Evolutionary conservation across 1,139 yeast species (phyloP).

Genomic region (Petasospora rhodanensis): DNA sequence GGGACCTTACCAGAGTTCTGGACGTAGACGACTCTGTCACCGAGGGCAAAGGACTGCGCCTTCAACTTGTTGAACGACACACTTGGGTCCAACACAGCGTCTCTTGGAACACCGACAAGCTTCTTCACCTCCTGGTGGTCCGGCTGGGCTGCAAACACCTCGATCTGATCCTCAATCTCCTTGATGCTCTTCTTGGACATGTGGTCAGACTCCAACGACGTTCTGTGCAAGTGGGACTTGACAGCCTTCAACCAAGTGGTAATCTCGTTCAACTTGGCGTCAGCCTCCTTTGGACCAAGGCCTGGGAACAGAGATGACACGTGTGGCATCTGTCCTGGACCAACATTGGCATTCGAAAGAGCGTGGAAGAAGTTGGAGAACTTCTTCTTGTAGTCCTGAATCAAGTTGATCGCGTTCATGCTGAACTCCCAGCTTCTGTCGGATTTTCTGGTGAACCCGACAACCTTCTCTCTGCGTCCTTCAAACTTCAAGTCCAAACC

Average conservation of each 20-base stretch:
- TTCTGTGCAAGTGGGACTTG: constrained; percentile 55
- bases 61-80: constrained; percentile 69
- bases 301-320: constrained; percentile 37
- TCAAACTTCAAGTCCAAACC: constrained; percentile 88
- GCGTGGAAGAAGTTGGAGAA: constrained; percentile 60
- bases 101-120: constrained; percentile 79
- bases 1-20: constrained; percentile 91
- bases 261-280: constrained; percentile 35
- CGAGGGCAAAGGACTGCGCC: constrained; percentile 73
- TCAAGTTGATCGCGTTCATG: constrained; percentile 62
- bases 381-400: constrained; percentile 53
- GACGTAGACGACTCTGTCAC: constrained; percentile 86
- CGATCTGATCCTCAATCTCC: constrained; percentile 64
- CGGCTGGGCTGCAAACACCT: constrained; percentile 40
- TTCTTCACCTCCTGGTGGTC: constrained; percentile 47
- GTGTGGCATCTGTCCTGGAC: constrained; percentile 35
- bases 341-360: constrained; percentile 23
- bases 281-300: constrained; percentile 34
- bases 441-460: constrained; percentile 75
- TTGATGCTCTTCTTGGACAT: constrained; percentile 62
- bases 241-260: constrained; percentile 54
- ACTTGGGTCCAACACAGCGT: constrained; percentile 75
- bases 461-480: constrained; percentile 70
- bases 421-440: constrained; percentile 83
- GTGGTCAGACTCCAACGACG: constrained; percentile 75